These are phyloP conservation scores for Mycena sanguinolenta DNA, from an alignment of 768 basidiomycete species.

Conservation along the genomic window DNA sequence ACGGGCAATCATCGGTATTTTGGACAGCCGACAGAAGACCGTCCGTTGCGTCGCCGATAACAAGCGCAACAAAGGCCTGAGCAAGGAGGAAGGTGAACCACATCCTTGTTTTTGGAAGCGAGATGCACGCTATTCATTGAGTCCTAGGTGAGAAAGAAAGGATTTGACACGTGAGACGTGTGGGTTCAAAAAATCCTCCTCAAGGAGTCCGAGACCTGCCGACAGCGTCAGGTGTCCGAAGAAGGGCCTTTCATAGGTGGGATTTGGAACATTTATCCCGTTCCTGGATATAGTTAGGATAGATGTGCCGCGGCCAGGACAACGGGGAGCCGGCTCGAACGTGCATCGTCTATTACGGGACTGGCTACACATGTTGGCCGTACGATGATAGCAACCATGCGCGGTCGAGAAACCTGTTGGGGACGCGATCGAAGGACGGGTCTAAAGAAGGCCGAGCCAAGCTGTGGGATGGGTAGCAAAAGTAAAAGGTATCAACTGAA, in stretches of 20 bases:
- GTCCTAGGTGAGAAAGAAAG: slow-evolving; percentile 29
- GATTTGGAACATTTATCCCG: slow-evolving; percentile 10
- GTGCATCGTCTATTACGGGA: neutral
- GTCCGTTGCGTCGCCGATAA: neutral
- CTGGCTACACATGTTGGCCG: neutral
- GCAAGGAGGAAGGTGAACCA: slow-evolving; percentile 1
- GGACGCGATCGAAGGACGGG: no score
- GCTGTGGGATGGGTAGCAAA: no score
- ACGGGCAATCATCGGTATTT: slow-evolving; percentile 26
- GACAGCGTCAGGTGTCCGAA: slow-evolving; percentile 12
- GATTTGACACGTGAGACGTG: slow-evolving; percentile 4
- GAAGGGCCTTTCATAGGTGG: neutral
- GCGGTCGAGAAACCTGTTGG: no score
- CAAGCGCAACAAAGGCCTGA: neutral
- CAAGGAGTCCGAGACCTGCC: neutral
- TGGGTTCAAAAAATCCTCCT: neutral
- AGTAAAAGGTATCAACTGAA: no score
- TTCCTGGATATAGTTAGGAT: neutral
- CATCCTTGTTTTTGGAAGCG: neutral
- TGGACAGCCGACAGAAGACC: slow-evolving; percentile 18
- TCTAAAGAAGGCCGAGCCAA: no score
- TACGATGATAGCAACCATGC: no score
- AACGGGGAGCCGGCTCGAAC: neutral
- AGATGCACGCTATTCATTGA: neutral
- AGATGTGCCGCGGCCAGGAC: neutral